These are phyloP conservation scores for Hericium coralloides DNA, from an alignment of 768 basidiomycete genomes.

Conservation along the genomic window DNA sequence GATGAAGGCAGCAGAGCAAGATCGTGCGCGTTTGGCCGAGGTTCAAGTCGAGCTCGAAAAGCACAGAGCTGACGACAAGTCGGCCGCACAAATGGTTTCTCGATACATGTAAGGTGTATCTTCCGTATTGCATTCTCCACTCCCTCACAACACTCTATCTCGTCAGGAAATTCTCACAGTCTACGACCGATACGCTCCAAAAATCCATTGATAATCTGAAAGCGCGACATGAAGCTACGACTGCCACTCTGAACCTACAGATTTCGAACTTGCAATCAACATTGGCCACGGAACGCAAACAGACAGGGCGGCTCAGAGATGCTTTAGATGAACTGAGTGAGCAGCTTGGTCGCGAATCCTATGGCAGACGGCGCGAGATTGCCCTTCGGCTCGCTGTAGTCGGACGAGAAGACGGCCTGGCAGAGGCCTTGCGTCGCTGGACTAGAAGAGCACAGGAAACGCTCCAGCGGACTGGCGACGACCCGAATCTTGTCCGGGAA, in stretches of 20 bases:
- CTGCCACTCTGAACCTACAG: constrained; percentile 45
- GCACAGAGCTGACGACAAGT: constrained; percentile 54
- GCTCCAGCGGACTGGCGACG: constrained; percentile 14
- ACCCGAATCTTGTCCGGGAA: constrained; percentile 1
- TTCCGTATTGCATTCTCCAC: neutral
- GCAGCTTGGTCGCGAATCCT: constrained; percentile 61
- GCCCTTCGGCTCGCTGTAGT: constrained; percentile 52
- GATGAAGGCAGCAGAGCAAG: constrained; percentile 30
- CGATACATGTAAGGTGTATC: constrained; percentile 61
- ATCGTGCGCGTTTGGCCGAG: constrained; percentile 37
- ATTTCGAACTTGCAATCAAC: constrained; percentile 34
- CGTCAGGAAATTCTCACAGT: constrained; percentile 75
- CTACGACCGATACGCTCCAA: constrained; percentile 59
- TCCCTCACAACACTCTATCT: neutral
- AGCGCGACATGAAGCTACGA: constrained; percentile 52
- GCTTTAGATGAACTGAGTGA: constrained; percentile 64
- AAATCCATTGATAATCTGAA: constrained; percentile 48
- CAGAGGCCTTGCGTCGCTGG: constrained; percentile 50
- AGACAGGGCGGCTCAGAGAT: constrained; percentile 40
- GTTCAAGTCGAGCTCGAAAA: constrained; percentile 44
- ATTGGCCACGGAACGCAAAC: constrained; percentile 34
- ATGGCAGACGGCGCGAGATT: constrained; percentile 66
- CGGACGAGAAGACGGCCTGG: constrained; percentile 52
- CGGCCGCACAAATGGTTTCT: constrained; percentile 76
- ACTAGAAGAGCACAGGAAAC: constrained; percentile 40